Conservation (phyloP, 768 basidiomycete genomes). For the Tricholoma bakamatsutake region DNA sequence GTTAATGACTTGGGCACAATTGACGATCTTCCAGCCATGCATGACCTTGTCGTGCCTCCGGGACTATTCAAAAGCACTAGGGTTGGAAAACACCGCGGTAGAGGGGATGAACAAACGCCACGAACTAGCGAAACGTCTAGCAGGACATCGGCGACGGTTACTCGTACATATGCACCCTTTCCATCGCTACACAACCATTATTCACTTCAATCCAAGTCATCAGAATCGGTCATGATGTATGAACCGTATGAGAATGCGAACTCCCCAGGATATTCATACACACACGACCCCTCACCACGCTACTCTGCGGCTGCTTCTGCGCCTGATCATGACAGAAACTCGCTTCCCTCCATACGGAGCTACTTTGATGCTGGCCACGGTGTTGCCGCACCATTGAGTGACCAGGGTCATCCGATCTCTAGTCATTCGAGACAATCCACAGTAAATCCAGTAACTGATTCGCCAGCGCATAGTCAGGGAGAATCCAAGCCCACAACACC, state of each 20-base stretch:
- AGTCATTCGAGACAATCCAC: background rate
- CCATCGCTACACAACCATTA: conserved; percentile 28
- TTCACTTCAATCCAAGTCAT: conserved; percentile 18
- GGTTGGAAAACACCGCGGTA: conserved; percentile 42
- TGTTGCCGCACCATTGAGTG: background rate
- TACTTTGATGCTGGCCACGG: background rate
- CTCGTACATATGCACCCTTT: conserved; percentile 37
- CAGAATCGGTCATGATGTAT: conserved; percentile 34
- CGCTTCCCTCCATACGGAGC: background rate
- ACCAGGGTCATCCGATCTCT: background rate
- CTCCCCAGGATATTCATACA: conserved; percentile 14
- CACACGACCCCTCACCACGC: background rate
- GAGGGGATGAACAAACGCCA: conserved; percentile 32
- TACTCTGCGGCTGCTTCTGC: background rate
- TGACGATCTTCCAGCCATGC: conserved; percentile 56
- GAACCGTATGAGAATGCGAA: conserved; percentile 31
- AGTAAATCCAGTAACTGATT: background rate
- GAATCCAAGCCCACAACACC: background rate
- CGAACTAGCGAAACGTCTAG: conserved; percentile 20
- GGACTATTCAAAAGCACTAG: conserved; percentile 67
- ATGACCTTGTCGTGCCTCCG: conserved; percentile 58
- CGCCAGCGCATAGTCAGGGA: background rate
- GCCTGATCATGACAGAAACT: background rate
- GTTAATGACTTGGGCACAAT: conserved; percentile 68
- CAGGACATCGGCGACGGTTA: conserved; percentile 21